phyloP scores from a whole-genome alignment of 768 basidiomycete genomes.

The Lyophyllum shimeji region DNA sequence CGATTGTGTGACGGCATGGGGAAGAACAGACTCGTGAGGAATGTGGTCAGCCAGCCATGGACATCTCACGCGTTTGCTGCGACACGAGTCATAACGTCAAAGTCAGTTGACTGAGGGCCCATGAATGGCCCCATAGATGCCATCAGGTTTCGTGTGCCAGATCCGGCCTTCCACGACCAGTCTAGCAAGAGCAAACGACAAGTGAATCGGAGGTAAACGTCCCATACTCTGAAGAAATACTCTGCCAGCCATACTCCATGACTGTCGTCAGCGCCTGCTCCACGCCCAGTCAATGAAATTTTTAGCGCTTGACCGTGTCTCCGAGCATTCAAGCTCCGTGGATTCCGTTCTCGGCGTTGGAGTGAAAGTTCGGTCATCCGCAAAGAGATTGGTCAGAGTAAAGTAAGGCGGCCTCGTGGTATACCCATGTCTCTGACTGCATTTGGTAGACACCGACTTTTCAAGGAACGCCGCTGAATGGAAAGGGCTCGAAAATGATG shows the following conservation, averaged over 20 bases:
- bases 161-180: background rate
- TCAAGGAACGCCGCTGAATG: background rate
- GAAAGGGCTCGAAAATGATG: background rate
- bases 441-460: background rate
- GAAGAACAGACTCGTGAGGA: too few species aligned
- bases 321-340: background rate
- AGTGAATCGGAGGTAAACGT: background rate
- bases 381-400: background rate
- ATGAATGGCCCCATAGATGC: background rate
- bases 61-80: too few species aligned
- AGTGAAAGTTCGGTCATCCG: background rate
- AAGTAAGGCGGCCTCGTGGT: background rate
- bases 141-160: background rate
- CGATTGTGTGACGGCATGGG: too few species aligned
- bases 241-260: background rate
- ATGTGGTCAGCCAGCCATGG: too few species aligned
- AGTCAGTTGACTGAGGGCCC: background rate
- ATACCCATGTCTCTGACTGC: background rate
- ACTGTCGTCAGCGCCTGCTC: background rate
- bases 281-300: background rate
- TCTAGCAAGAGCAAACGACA: background rate
- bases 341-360: background rate
- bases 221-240: background rate
- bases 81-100: background rate
- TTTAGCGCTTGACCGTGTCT: background rate